phyloP scores from a whole-genome alignment of 257 asterid species.

The Lantana camara region DNA sequence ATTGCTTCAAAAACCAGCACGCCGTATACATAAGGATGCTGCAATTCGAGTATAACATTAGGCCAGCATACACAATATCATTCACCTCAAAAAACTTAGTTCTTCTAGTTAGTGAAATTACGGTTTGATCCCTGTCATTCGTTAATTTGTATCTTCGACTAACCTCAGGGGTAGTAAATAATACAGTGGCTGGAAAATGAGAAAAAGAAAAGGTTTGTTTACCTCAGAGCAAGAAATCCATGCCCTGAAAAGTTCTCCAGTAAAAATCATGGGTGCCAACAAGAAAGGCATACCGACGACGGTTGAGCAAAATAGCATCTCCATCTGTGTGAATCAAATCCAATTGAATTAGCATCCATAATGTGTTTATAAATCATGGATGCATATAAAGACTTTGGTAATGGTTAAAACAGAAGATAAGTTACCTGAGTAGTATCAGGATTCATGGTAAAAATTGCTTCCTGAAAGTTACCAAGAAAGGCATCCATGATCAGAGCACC shows the following conservation, averaged over 20 bases:
- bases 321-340: conserved; percentile 48
- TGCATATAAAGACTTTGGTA: too few relatives aligned
- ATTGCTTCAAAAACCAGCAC: conserved; percentile 71
- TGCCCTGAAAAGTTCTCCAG: conserved; percentile 74
- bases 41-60: conserved; percentile 20
- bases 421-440: conserved; percentile 90
- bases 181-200: too few relatives aligned
- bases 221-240: conserved; percentile 86
- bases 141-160: too few relatives aligned
- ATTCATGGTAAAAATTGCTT: conserved; percentile 83
- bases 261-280: conserved; percentile 71
- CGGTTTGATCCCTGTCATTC: too few relatives aligned
- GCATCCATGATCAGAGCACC: conserved; percentile 92
- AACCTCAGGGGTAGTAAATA: too few relatives aligned
- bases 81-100: background rate
- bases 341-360: background rate
- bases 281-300: conserved; percentile 82
- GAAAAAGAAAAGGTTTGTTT: background rate
- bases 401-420: background rate
- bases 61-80: background rate
- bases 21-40: conserved; percentile 74
- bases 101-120: too few relatives aligned
- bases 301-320: conserved; percentile 90
- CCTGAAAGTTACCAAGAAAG: conserved; percentile 88
- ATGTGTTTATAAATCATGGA: background rate